Evolutionary conservation across 2,329 filamentous ascomycete genomes (phyloP), one percentile per base, ranked within the genome.

Genomic region (Hypoxylon sp.): DNA sequence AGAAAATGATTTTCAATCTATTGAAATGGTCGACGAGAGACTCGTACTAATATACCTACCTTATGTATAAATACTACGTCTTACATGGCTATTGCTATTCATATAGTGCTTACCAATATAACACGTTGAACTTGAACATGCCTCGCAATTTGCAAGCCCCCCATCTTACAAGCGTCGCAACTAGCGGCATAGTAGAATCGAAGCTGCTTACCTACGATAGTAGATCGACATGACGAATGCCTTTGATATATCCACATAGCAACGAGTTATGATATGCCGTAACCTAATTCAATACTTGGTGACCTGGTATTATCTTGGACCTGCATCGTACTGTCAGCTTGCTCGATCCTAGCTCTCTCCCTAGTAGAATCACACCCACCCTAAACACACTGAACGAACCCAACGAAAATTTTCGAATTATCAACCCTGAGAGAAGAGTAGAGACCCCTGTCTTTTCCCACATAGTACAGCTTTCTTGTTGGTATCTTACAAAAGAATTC

Each of bases 71-170:
- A n/a, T n/a, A n/a, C n/a, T n/a, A n/a, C n/a, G n/a, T n/a, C 39
- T 19, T 44, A 44, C n/a, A 44, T 19, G n/a, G 39, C 14, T 44
- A 24, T 33, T 37, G 19, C 11, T 47, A 50, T 55, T n/a, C 17
- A 8, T 11, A 11, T 19, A 5, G 8, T 59, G 13, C 29, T 52
- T 50, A 46, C 17, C 35, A 53, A 47, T 44, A 64, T 62, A 63
- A 70, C 61, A 70, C 68, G 65, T 70, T 66, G 58, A 33, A 17
- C 37, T 63, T 53, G 50, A 3, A 17, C 29, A 26, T 47, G 19
- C 33, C 48, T 37, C 26, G 31, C 1, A 47, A 47, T 3, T 46
- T 22, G 22, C 35, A 31, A 13, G 47, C 3, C 48, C 31, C 19
- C 26, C n/a, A 11, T 9, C 17, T 48, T n/a, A 39, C 11, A 14